These are phyloP conservation scores for Waltergamsia citrina DNA, from an alignment of 2,329 filamentous ascomycete genomes.

Conservation along the genomic window DNA sequence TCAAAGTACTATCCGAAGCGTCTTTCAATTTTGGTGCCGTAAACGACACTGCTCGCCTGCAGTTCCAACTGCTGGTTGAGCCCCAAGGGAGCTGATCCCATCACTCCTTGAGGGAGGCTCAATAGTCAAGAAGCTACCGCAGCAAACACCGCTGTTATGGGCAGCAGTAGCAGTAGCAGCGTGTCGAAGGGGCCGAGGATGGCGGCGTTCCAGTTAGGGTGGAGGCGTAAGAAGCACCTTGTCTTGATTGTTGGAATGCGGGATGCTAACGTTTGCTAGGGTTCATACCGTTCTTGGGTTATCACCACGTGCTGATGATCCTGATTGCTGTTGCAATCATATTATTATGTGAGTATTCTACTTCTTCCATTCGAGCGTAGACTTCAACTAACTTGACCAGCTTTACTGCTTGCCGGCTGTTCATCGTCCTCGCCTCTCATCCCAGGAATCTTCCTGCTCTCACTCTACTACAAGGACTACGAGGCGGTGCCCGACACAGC, in stretches of 20 bases:
- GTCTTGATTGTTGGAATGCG: slow-evolving; percentile 9
- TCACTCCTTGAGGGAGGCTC: too few relatives aligned
- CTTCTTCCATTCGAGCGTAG: neutral
- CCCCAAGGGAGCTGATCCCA: neutral
- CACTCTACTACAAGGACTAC: slow-evolving; percentile 91
- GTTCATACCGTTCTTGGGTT: slow-evolving; percentile 60
- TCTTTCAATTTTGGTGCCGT: too few relatives aligned
- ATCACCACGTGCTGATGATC: slow-evolving; percentile 92
- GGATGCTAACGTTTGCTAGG: slow-evolving; percentile 29
- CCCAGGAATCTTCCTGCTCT: slow-evolving; percentile 92
- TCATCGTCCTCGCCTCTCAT: slow-evolving; percentile 94
- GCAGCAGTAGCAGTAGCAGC: slow-evolving; percentile 7
- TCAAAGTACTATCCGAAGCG: too few relatives aligned
- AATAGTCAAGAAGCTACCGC: too few relatives aligned
- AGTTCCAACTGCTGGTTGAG: too few relatives aligned
- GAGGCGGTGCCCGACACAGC: slow-evolving; percentile 72
- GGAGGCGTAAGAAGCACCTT: slow-evolving; percentile 32
- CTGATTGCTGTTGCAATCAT: slow-evolving; percentile 91
- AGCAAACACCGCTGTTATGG: slow-evolving; percentile 5
- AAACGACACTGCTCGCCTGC: too few relatives aligned
- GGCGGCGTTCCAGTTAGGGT: slow-evolving; percentile 34
- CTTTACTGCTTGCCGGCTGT: slow-evolving; percentile 86
- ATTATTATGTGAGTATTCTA: slow-evolving; percentile 68
- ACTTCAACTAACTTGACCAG: slow-evolving; percentile 32
- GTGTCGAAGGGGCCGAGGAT: slow-evolving; percentile 8